Evolutionary conservation across 371 early-diverging fungal genomes (phyloP).

Genomic region (Syncephalis fuscata): DNA sequence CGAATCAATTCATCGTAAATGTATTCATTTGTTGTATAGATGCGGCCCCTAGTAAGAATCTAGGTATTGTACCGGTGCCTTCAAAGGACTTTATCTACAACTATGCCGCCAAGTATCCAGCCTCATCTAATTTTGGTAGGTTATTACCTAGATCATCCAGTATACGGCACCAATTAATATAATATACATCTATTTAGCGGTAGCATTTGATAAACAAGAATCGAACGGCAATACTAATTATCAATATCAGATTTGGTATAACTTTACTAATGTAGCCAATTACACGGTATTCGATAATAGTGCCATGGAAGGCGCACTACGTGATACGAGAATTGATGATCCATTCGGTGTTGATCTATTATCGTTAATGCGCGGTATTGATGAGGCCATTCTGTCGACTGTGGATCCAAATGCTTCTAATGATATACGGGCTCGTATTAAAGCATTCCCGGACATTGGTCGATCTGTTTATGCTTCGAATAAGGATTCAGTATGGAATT

Average conservation of each 20-base stretch:
- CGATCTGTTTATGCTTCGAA: constrained; percentile 28
- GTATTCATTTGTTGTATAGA: no score
- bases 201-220: background rate
- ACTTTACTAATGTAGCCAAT: background rate
- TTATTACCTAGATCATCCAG: background rate
- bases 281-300: background rate
- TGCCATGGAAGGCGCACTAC: no score
- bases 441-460: constrained; percentile 22
- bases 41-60: background rate
- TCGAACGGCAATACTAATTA: background rate
- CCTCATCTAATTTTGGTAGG: background rate
- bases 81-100: background rate
- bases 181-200: background rate
- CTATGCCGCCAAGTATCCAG: background rate
- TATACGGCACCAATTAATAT: background rate
- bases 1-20: no score
- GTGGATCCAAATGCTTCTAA: constrained; percentile 13
- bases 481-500: constrained; percentile 2
- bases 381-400: constrained; percentile 31
- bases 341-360: constrained; percentile 32
- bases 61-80: background rate
- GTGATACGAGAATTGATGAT: constrained; percentile 12
- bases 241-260: background rate
- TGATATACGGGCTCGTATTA: constrained; percentile 47
- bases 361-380: constrained; percentile 39